These are phyloP conservation scores for Liriodendron chinense DNA, from an alignment of 164 flowering plant species.

Conservation along the genomic window DNA sequence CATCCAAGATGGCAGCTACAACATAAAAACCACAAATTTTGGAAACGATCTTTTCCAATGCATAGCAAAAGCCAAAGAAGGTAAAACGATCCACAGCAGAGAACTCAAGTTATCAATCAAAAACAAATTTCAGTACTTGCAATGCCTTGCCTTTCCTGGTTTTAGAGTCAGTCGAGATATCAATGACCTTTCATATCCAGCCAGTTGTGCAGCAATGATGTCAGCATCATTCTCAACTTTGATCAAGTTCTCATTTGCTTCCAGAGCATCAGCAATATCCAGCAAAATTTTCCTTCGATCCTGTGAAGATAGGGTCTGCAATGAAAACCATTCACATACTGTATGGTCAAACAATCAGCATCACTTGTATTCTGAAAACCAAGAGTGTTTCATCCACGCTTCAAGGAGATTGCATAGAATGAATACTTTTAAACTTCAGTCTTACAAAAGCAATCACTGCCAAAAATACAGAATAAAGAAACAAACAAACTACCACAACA, in stretches of 20 bases:
- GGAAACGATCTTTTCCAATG: background rate
- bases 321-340: conserved; percentile 5
- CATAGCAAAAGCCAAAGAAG: background rate
- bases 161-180: conserved; percentile 76
- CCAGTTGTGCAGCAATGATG: conserved; percentile 67
- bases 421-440: background rate
- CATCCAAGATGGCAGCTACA: background rate
- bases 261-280: conserved; percentile 82
- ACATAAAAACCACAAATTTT: background rate
- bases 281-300: conserved; percentile 70
- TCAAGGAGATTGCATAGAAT: background rate
- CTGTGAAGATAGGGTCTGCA: conserved; percentile 69
- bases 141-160: conserved; percentile 72
- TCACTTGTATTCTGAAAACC: background rate
- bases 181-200: conserved; percentile 85
- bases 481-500: background rate
- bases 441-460: background rate
- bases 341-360: conserved; percentile 1
- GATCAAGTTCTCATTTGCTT: conserved; percentile 68
- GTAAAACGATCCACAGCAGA: background rate
- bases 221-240: conserved; percentile 80
- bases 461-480: background rate
- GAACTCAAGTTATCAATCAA: background rate
- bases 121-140: conserved; percentile 2
- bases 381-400: background rate